These are phyloP conservation scores for Santalum album DNA, from an alignment of 164 flowering plant genomes.

Conservation along the genomic window DNA sequence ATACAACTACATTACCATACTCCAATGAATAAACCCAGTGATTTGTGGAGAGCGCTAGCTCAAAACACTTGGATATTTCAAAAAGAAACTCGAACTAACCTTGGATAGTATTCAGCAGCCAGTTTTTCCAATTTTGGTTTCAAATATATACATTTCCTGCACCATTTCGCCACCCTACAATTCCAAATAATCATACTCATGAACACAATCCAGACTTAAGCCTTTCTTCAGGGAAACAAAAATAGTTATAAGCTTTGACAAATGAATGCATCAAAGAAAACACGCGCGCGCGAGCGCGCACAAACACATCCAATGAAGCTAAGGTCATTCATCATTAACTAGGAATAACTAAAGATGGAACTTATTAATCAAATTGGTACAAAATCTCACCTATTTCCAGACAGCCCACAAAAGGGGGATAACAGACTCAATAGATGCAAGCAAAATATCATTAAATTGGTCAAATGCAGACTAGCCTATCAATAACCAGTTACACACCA, in stretches of 20 bases:
- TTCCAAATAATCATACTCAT: constrained; percentile 14
- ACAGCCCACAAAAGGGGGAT: not conserved
- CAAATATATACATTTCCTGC: constrained; percentile 85
- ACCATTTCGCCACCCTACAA: constrained; percentile 91
- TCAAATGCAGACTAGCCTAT: not conserved
- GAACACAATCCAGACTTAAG: not conserved
- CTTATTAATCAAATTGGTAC: not conserved
- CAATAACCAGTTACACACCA: constrained; percentile 35
- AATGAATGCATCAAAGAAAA: not conserved
- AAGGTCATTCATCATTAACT: not conserved
- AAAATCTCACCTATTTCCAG: not conserved
- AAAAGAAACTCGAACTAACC: constrained; percentile 32
- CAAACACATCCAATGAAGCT: not conserved
- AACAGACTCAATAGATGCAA: not conserved
- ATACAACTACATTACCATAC: too few relatives aligned
- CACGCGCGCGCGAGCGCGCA: too few relatives aligned
- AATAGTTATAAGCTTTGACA: not conserved
- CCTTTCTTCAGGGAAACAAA: not conserved
- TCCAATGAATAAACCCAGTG: too few relatives aligned
- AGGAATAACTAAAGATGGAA: not conserved
- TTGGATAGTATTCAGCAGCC: constrained; percentile 70
- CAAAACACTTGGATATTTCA: not conserved
- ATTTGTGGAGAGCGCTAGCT: not conserved
- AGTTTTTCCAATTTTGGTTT: constrained; percentile 85
- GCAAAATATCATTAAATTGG: not conserved